phyloP scores from a whole-genome alignment of 129 eudicot genomes.

The Flaveria ramosissima region DNA sequence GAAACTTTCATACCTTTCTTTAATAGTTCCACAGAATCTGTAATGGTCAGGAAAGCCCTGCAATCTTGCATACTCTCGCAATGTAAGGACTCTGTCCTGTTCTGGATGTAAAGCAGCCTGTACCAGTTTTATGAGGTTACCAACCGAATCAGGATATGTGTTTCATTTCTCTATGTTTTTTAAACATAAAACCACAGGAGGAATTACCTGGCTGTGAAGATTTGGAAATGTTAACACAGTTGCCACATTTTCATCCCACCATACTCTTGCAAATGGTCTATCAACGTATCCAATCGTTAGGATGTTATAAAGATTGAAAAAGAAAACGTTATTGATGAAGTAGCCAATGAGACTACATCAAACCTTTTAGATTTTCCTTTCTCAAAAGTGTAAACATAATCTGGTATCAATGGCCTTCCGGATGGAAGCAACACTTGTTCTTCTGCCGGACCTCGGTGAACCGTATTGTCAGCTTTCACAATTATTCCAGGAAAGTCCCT shows the following conservation, averaged over 20 bases:
- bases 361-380: constrained; percentile 83
- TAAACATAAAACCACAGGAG: constrained; percentile 2
- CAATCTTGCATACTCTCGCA: constrained; percentile 88
- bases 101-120: constrained; percentile 84
- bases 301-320: not conserved
- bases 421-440: constrained; percentile 64
- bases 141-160: not conserved
- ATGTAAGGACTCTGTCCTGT: constrained; percentile 80
- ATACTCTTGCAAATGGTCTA: constrained; percentile 84
- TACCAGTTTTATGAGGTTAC: constrained; percentile 11
- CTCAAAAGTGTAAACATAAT: constrained; percentile 63
- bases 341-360: constrained; percentile 2
- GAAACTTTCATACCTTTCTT: constrained; percentile 56
- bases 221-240: constrained; percentile 72
- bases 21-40: constrained; percentile 77
- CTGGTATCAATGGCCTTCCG: constrained; percentile 74
- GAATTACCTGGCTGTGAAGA: constrained; percentile 53
- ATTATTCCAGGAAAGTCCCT: constrained; percentile 80
- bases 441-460: constrained; percentile 52
- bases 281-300: constrained; percentile 19
- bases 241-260: constrained; percentile 97
- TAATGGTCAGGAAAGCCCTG: constrained; percentile 93
- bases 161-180: constrained; percentile 15
- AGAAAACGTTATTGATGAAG: not conserved
- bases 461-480: constrained; percentile 62